Base-by-base conservation (phyloP, 768 basidiomycete genomes). In the Tremella mesenterica region DNA sequence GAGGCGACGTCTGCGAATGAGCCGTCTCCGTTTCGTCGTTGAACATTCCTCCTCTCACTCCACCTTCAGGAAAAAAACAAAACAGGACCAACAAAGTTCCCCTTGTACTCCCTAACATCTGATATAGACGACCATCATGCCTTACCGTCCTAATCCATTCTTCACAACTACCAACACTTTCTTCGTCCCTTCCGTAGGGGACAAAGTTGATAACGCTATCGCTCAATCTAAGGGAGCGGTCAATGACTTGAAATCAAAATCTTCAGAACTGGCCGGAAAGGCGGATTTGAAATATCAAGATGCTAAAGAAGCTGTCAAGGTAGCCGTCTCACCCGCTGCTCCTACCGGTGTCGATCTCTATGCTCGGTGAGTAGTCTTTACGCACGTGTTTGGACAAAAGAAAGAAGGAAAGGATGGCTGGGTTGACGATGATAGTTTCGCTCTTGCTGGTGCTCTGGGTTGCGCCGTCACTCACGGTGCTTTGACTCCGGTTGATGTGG, bases 401-500 rank as follows among this genome's bases (percentile, higher is more conserved):
- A n/a, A n/a, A n/a, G n/a, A n/a, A n/a, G n/a, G n/a, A n/a, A n/a
- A n/a, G n/a, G n/a, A n/a, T n/a, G n/a, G n/a, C n/a, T n/a, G n/a
- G n/a, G n/a, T n/a, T n/a, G n/a, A n/a, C n/a, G n/a, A n/a, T n/a
- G n/a, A n/a, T 52, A 72, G 71, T 58, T 73, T 73, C 67, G 71
- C 71, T 48, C 61, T 73, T 53, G 71, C 71, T 46, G 71, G 71
- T 67, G 71, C 71, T 57, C 63, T 73, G 30, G 71, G 71, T 56
- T 73, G 71, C 60, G 71, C 71, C 55, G 54, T 73, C 58, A 73
- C 71, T 58, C 71, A 73, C 71, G 71, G 71, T 66, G 69, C 69
- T 44, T 59, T 73, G 29, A 71, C 69, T 56, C 73, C 73, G 57
- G 44, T 72, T 88, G 89, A 93, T 88, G 90, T 93, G 70, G 89